A percentile compares a stretch with the other conserved stretches of the same genome.
phyloP scores from a whole-genome alignment of 768 basidiomycete genomes.

The Xerocomellus amylosporus region DNA sequence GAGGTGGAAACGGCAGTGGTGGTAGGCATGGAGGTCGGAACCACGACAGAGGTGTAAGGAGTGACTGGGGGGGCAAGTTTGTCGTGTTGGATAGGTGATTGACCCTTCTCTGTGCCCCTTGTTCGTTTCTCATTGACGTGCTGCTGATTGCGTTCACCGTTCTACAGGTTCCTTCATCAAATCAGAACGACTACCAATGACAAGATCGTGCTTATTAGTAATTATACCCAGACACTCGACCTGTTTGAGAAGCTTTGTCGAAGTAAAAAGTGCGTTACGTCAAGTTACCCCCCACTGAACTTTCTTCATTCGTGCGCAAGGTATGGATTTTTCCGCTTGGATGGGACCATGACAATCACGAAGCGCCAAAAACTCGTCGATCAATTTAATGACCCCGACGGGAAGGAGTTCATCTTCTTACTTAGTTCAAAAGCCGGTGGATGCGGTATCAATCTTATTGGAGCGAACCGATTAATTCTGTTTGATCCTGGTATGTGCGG shows the following conservation, averaged over 20 bases:
- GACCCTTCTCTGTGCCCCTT: not conserved
- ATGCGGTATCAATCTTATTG: slow-evolving; percentile 95
- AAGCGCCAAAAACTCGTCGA: slow-evolving; percentile 96
- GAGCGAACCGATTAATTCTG: slow-evolving; percentile 91
- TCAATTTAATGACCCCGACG: slow-evolving; percentile 90
- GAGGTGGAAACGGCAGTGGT: slow-evolving; percentile 17
- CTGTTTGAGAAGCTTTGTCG: slow-evolving; percentile 88
- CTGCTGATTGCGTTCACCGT: not conserved
- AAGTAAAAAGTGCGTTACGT: slow-evolving; percentile 64
- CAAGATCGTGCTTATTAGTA: slow-evolving; percentile 96
- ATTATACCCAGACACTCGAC: slow-evolving; percentile 94
- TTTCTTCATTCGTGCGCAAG: slow-evolving; percentile 37
- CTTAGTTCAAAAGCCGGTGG: slow-evolving; percentile 95
- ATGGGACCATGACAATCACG: slow-evolving; percentile 88
- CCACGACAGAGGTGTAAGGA: slow-evolving; percentile 49
- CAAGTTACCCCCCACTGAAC: not conserved
- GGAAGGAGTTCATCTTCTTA: slow-evolving; percentile 92
- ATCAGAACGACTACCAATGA: slow-evolving; percentile 80
- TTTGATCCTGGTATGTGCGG: slow-evolving; percentile 81
- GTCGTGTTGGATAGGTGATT: slow-evolving; percentile 83
- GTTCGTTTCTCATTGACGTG: not conserved
- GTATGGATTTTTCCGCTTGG: slow-evolving; percentile 89
- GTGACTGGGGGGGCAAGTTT: slow-evolving; percentile 91
- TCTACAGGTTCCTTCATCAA: slow-evolving; percentile 73
- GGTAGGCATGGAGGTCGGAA: slow-evolving; percentile 43